These are phyloP conservation scores for Suillus bovinus DNA, from an alignment of 768 basidiomycete genomes.

Conservation along the genomic window DNA sequence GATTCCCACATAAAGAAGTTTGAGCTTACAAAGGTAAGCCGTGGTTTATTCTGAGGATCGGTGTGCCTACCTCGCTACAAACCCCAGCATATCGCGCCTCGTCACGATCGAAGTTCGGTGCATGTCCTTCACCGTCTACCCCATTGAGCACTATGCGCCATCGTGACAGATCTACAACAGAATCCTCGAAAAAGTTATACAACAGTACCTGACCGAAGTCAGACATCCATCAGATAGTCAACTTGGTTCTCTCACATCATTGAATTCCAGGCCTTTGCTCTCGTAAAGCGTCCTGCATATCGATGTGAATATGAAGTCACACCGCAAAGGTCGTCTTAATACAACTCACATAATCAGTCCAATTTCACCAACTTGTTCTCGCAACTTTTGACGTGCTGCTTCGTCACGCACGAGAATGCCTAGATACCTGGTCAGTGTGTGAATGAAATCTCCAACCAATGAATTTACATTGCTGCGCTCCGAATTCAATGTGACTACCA, in stretches of 20 bases:
- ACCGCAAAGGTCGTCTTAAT: background rate
- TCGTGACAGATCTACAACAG: constrained; percentile 45
- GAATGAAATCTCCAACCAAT: background rate
- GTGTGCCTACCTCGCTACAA: constrained; percentile 52
- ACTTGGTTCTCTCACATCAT: constrained; percentile 15
- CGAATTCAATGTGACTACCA: constrained; percentile 54
- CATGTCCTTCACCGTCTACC: constrained; percentile 29
- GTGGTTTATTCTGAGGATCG: background rate
- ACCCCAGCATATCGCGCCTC: constrained; percentile 51
- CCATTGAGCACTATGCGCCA: constrained; percentile 62
- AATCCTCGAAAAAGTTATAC: constrained; percentile 76
- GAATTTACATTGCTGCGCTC: constrained; percentile 61
- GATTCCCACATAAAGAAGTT: constrained; percentile 69
- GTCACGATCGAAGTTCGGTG: constrained; percentile 48
- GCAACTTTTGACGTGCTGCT: constrained; percentile 46
- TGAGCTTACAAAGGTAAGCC: constrained; percentile 43
- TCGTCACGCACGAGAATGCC: constrained; percentile 73
- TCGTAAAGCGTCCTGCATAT: constrained; percentile 31
- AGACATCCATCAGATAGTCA: background rate
- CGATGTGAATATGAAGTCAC: background rate
- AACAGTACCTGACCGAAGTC: constrained; percentile 54
- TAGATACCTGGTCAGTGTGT: constrained; percentile 22
- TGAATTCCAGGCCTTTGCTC: constrained; percentile 32
- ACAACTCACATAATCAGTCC: constrained; percentile 56
- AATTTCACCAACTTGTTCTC: constrained; percentile 54